These are phyloP conservation scores for Nepenthes gracilis DNA, from an alignment of 148 eudicot genomes.

Conservation along the genomic window DNA sequence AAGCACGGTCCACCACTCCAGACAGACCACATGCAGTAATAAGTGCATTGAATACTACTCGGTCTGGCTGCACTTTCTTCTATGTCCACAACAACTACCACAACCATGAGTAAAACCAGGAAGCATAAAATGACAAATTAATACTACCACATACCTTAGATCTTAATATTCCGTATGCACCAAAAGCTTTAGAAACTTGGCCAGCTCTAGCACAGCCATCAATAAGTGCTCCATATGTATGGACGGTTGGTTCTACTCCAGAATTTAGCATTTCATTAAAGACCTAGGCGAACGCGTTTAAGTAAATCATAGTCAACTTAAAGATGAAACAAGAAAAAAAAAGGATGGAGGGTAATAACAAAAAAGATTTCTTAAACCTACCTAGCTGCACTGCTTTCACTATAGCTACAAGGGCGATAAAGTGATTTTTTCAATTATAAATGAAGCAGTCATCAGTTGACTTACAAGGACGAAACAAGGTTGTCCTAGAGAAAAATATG, in stretches of 20 bases:
- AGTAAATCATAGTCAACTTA: background rate
- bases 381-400: too few species aligned
- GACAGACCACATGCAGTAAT: constrained; percentile 98
- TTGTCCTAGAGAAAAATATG: too few species aligned
- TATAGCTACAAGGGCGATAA: too few species aligned
- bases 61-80: constrained; percentile 99
- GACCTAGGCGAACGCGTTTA: constrained; percentile 34
- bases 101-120: background rate
- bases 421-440: too few species aligned
- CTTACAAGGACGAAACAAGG: too few species aligned
- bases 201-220: constrained; percentile 98
- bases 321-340: background rate
- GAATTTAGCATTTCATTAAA: constrained; percentile 90
- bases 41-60: constrained; percentile 95
- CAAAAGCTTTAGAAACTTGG: constrained; percentile 96
- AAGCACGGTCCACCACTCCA: constrained; percentile 96
- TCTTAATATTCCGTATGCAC: constrained; percentile 96
- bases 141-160: constrained; percentile 57
- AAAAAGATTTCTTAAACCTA: background rate
- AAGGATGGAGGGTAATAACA: background rate
- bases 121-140: background rate
- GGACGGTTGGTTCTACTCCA: constrained; percentile 79
- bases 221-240: constrained; percentile 95
- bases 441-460: too few species aligned
- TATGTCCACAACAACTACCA: constrained; percentile 26